Conservation (phyloP, 352 stramenopile species). For the Phytopythium mirpurense region DNA sequence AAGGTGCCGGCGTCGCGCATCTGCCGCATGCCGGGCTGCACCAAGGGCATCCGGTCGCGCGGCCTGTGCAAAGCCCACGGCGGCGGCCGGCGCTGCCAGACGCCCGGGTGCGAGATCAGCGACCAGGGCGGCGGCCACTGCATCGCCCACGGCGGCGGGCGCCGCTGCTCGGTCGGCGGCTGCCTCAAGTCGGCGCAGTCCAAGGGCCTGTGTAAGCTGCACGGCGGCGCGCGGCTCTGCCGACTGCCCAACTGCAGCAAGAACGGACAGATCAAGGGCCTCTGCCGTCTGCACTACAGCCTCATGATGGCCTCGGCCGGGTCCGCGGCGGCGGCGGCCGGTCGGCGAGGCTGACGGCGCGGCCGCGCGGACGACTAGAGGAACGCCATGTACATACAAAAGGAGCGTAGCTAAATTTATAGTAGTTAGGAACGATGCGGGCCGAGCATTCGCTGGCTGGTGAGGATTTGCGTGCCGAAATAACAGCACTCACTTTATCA, state of each 20-base stretch:
- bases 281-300: conserved; percentile 71
- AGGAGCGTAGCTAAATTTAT: too few species aligned
- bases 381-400: too few species aligned
- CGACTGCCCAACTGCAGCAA: conserved; percentile 66
- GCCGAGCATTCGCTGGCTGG: too few species aligned
- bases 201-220: conserved; percentile 77
- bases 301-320: conserved; percentile 24
- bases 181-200: conserved; percentile 82
- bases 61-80: conserved; percentile 85
- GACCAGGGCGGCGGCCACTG: conserved; percentile 84
- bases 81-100: conserved; percentile 70
- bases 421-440: too few species aligned
- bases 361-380: too few species aligned
- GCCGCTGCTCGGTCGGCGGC: conserved; percentile 50
- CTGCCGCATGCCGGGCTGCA: conserved; percentile 69
- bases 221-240: conserved; percentile 75
- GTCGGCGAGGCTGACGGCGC: not conserved
- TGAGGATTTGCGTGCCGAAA: too few species aligned
- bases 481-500: too few species aligned
- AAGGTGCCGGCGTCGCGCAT: conserved; percentile 63
- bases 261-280: conserved; percentile 77
- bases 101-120: conserved; percentile 73
- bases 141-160: conserved; percentile 68
- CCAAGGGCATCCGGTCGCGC: conserved; percentile 76
- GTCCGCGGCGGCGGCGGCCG: conserved; percentile 4